Evolutionary conservation across 371 early-diverging fungal genomes (phyloP), one percentile per base, ranked within the genome.

Genomic region (Mucor indicus): DNA sequence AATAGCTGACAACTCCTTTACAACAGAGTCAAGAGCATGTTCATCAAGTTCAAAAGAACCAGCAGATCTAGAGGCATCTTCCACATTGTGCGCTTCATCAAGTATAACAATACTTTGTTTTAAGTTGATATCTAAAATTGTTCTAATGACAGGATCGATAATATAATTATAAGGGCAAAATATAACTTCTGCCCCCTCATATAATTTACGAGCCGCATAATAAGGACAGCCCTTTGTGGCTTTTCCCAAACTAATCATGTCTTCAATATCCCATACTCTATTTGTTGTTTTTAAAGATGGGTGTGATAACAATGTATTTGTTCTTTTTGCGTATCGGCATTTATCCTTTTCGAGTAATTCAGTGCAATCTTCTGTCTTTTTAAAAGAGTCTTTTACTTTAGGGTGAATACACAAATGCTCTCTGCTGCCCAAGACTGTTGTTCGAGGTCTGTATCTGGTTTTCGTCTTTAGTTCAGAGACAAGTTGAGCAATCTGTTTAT

Each of bases 161-260:
- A 97, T 67, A 57, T 95, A 97, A 55, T 93, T 96, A 68, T 98
- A 98, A 0, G 98, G 98, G 24, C 91, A 83, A 55, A 96, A 93
- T 1, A 95, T 66, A 6, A 98, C 67, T 21, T 93, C 89, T 8
- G 93, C 91, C 3, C 55, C 46, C n/a, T 67, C 69, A 8, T 77
- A 67, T 13, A 80, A 16, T 3, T 82, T 78, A 40, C 85, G 67
- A 1, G 91, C 48, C 5, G 89, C 80, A 65, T 74, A 97, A 61
- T 95, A 97, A 1, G 98, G 91, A 41, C 98, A 97, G 0, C 70
- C 80, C 40, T 16, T 22, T 4, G 51, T 44, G 17, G 47, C 22
- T 33, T 64, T 64, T 5, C 84, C 91, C 20, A 76, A 44, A 2
- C 35, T 44, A 1, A 69, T 79, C 32, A 90, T 45, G 43, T 90